Base-by-base conservation (phyloP, 768 basidiomycete species). In the Inosperma sp. region DNA sequence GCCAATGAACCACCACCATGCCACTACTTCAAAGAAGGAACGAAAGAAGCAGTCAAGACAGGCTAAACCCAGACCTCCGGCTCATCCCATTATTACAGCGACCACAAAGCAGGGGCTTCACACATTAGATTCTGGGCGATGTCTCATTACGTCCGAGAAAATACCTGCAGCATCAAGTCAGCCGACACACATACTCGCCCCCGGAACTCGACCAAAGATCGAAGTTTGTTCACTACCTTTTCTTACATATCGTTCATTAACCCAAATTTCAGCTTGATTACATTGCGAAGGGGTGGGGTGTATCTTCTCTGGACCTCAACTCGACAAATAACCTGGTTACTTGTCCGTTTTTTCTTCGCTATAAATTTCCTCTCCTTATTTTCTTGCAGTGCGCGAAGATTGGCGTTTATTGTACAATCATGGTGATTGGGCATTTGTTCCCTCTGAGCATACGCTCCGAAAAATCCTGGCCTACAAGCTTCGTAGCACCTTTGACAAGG, bases 331-430 rank as follows among this genome's bases (percentile, higher is more conserved):
- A 46, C 31, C 45, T 46, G 17, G 31, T 46, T 2, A 34, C 45
- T 23, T 7, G 45, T 46, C 35, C n/a, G 45, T 46, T 46, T 46
- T 33, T n/a, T 5, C 3, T 33, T 46, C 34, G 30, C 44, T n/a
- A 5, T 5, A 1, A 9, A 33, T 17, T 33, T 33, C 31, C 26
- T 2, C 21, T 31, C 45, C 25, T 46, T n/a, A 22, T 34, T 5
- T 46, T 23, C 10, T 46, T 23, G 16, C 17, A 46, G 45, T 46
- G 35, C 45, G 45, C 4, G 21, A 30, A 6, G 45, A 46, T 6
- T 46, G 21, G 22, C 45, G 35, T 46, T 46, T 46, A 25, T 46
- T 33, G 22, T 46, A 46, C 35, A 33, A 46, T 34, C 8, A 45
- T 45, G 44, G 44, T n/a, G 44, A 45, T 45, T 45, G 44, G 31